A percentile compares a stretch with the other conserved stretches of the same genome.
Evolutionary conservation across 2,329 filamentous ascomycete genomes (phyloP).

Genomic region (Gaeumannomyces tritici): DNA sequence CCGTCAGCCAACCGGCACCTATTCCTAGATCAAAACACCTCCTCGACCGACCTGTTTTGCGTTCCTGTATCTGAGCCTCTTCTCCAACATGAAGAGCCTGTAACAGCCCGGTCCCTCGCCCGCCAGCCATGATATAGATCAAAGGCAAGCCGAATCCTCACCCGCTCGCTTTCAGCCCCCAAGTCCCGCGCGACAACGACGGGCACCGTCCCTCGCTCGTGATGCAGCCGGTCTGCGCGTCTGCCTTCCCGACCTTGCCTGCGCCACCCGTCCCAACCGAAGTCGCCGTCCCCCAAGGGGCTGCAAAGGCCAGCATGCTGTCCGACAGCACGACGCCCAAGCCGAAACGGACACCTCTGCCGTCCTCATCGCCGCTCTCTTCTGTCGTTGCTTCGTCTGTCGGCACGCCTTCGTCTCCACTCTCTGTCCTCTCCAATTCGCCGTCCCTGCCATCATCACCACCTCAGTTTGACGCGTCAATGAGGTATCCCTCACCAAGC

Average conservation of each 20-base stretch:
- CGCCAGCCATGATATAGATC: neutral
- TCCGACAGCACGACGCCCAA: neutral
- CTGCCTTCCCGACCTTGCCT: neutral
- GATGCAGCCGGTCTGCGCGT: neutral
- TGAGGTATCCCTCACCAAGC: constrained; percentile 44
- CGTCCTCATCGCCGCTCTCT: constrained; percentile 1
- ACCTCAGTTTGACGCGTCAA: constrained; percentile 24
- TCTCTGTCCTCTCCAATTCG: constrained; percentile 43
- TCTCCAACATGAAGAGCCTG: neutral
- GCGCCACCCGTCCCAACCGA: neutral
- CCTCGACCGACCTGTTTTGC: neutral
- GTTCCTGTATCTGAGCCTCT: neutral
- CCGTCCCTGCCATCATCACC: constrained; percentile 40
- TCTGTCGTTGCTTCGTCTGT: constrained; percentile 1
- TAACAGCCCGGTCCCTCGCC: neutral
- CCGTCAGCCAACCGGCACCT: neutral
- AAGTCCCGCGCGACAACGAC: neutral
- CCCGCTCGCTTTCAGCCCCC: neutral
- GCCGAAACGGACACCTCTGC: neutral
- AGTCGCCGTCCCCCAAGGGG: neutral
- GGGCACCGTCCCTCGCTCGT: neutral
- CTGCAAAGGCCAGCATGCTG: neutral
- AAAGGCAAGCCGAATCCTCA: neutral
- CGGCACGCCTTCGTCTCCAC: constrained; percentile 37
- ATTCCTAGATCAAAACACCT: neutral